Evolutionary conservation across 2,329 filamentous ascomycete species (phyloP).

Genomic region (Salinomyces thailandicus): DNA sequence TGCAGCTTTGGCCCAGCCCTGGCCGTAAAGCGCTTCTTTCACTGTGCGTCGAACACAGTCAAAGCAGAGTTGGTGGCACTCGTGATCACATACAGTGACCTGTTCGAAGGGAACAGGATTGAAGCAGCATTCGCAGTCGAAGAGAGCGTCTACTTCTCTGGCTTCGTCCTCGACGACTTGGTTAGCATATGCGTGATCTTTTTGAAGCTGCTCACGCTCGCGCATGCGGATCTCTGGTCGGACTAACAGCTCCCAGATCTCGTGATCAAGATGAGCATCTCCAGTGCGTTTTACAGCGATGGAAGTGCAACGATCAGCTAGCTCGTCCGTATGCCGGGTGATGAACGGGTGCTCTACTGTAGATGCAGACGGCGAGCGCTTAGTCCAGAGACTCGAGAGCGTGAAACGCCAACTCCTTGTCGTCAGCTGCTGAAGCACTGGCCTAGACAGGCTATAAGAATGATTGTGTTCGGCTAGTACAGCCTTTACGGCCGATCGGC

Average conservation of each 20-base stretch:
- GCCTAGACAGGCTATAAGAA: constrained; percentile 62
- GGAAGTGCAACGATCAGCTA: constrained; percentile 41
- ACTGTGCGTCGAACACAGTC: constrained; percentile 72
- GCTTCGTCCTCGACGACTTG: constrained; percentile 41
- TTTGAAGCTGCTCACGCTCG: constrained; percentile 28
- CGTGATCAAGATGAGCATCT: constrained; percentile 44
- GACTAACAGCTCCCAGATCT: constrained; percentile 37
- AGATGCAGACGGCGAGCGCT: constrained; percentile 45
- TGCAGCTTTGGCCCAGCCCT: constrained; percentile 78
- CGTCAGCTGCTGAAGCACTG: constrained; percentile 57
- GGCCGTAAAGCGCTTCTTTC: constrained; percentile 82
- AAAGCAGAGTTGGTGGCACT: constrained; percentile 67
- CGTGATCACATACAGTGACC: constrained; percentile 57
- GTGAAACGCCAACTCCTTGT: constrained; percentile 69
- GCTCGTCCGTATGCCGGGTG: constrained; percentile 43
- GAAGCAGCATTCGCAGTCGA: constrained; percentile 73
- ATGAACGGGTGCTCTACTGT: constrained; percentile 57
- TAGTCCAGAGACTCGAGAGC: constrained; percentile 58
- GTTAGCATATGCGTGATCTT: constrained; percentile 34
- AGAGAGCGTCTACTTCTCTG: constrained; percentile 36
- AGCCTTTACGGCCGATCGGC: constrained; percentile 62
- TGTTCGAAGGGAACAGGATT: constrained; percentile 61
- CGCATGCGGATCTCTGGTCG: constrained; percentile 31
- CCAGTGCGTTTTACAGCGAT: constrained; percentile 58
- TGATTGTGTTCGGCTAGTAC: constrained; percentile 74